These are phyloP conservation scores for Physocladia obscura DNA, from an alignment of 192 early-diverging fungal genomes.

Conservation along the genomic window DNA sequence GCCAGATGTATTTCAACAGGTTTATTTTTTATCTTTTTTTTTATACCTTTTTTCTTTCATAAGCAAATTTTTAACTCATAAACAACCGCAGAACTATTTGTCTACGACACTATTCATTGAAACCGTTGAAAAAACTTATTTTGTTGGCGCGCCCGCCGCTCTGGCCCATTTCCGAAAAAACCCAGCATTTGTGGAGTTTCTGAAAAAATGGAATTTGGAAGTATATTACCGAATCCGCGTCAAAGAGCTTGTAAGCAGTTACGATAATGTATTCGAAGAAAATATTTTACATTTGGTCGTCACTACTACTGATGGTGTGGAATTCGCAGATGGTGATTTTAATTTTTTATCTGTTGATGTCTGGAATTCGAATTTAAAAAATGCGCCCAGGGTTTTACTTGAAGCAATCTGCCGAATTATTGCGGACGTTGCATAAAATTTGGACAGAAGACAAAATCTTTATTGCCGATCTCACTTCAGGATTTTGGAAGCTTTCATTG, in stretches of 20 bases:
- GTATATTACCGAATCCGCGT: slow-evolving; percentile 49
- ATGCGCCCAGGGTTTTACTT: background rate
- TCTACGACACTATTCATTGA: slow-evolving; percentile 13
- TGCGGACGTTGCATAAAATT: background rate
- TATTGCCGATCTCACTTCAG: background rate
- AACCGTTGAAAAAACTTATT: slow-evolving; percentile 7
- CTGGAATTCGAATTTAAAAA: background rate
- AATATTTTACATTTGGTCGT: background rate
- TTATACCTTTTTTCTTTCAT: background rate
- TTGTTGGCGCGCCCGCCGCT: background rate
- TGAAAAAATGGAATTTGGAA: slow-evolving; percentile 47
- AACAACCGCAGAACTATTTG: slow-evolving; percentile 25
- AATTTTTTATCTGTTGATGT: background rate
- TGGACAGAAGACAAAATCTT: slow-evolving; percentile 4
- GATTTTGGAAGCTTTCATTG: slow-evolving; percentile 16
- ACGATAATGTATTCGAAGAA: slow-evolving; percentile 23
- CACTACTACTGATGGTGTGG: background rate
- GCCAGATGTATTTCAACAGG: slow-evolving; percentile 14
- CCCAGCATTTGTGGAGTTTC: slow-evolving; percentile 35
- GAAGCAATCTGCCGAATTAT: background rate
- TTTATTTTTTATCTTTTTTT: background rate
- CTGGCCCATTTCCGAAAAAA: slow-evolving; percentile 30
- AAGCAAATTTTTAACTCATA: too few species aligned
- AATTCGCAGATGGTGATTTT: background rate
- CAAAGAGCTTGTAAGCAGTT: slow-evolving; percentile 40